Percentiles rank a stretch among this genome's conserved stretches.
phyloP scores from a whole-genome alignment of 2,329 filamentous ascomycete species.

The Talaromyces sp. region DNA sequence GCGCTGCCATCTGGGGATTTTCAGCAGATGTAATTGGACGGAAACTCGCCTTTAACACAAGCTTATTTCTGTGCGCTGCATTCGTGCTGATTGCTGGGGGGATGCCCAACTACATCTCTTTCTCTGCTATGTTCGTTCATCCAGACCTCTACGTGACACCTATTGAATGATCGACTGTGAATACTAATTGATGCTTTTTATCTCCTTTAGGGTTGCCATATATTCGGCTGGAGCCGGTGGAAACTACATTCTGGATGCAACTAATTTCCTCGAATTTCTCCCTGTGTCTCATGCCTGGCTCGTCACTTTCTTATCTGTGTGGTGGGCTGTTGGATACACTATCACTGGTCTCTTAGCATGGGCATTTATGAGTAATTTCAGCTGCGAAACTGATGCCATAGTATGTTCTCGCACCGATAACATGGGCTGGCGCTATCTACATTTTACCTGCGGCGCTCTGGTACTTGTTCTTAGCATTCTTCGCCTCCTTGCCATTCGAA shows the following conservation, averaged over 20 bases:
- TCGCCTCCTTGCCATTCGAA: neutral
- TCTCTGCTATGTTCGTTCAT: slow-evolving; percentile 5
- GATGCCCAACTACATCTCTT: slow-evolving; percentile 6
- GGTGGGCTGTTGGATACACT: slow-evolving; percentile 6
- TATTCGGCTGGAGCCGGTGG: slow-evolving; percentile 4
- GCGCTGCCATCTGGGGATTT: slow-evolving; percentile 6
- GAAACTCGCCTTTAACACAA: slow-evolving; percentile 4
- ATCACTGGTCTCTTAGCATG: slow-evolving; percentile 1
- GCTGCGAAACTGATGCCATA: neutral
- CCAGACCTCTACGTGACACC: neutral
- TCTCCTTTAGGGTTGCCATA: neutral
- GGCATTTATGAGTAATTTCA: slow-evolving; percentile 2
- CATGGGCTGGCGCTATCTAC: slow-evolving; percentile 6
- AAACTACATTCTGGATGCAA: slow-evolving; percentile 6
- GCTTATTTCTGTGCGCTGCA: slow-evolving; percentile 3
- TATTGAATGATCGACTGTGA: neutral
- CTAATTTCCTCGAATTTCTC: slow-evolving; percentile 5
- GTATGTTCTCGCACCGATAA: neutral
- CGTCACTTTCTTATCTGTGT: slow-evolving; percentile 2
- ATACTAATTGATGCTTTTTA: neutral
- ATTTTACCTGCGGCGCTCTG: slow-evolving; percentile 1
- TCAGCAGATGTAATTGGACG: slow-evolving; percentile 5
- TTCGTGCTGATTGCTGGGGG: slow-evolving; percentile 7
- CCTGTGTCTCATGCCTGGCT: slow-evolving; percentile 4
- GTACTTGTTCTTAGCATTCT: slow-evolving; percentile 2